Evolutionary conservation across 257 asterid species (phyloP).

Genomic region (Nicotiana benthamiana): DNA sequence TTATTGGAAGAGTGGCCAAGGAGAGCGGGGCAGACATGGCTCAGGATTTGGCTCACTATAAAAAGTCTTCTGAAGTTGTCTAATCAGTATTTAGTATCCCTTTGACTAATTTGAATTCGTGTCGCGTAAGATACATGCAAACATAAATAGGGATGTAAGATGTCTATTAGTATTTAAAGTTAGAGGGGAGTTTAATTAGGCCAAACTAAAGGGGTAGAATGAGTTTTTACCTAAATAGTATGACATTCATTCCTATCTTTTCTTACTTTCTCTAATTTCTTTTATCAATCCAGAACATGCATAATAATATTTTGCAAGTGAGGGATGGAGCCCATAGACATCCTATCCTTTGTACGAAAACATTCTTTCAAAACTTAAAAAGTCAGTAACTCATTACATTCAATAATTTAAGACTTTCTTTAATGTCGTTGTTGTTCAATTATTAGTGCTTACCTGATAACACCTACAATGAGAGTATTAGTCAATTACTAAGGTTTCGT

Average conservation of each 20-base stretch:
- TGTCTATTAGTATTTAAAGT: not conserved
- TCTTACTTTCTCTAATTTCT: not conserved
- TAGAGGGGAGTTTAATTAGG: not conserved
- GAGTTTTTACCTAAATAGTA: not conserved
- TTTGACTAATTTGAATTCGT: too few species aligned
- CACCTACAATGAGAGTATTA: not conserved
- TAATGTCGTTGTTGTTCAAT: not conserved
- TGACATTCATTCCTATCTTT: not conserved
- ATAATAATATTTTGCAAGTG: not conserved
- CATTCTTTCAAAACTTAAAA: not conserved
- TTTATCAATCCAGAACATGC: not conserved
- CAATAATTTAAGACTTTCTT: not conserved
- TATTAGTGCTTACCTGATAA: not conserved
- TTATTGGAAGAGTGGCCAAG: not conserved
- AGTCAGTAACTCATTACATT: not conserved
- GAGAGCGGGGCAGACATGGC: not conserved
- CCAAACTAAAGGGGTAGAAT: not conserved
- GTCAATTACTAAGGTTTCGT: not conserved
- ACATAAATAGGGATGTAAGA: too few species aligned
- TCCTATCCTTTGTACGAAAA: not conserved
- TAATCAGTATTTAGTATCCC: too few species aligned
- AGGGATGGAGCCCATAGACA: not conserved
- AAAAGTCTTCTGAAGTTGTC: too few species aligned
- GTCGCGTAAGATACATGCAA: too few species aligned
- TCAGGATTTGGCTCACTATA: not conserved